These are phyloP conservation scores for Arthrobotrys entomopaga DNA, from an alignment of 2,329 filamentous ascomycete species.

Conservation along the genomic window DNA sequence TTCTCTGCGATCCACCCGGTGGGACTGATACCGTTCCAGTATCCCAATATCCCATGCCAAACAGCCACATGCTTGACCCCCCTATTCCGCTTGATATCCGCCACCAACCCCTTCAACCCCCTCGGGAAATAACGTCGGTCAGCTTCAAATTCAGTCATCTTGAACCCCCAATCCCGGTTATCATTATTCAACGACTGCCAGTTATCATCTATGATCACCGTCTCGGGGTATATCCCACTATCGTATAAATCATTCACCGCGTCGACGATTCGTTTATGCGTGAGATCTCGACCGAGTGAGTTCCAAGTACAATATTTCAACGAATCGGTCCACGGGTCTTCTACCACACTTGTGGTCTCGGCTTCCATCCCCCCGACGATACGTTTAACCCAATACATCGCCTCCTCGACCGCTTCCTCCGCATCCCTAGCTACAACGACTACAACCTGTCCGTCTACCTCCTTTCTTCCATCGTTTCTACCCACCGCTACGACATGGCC, in stretches of 20 bases:
- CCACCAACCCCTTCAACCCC: conserved; percentile 78
- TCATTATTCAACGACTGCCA: conserved; percentile 80
- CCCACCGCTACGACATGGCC: conserved; percentile 37
- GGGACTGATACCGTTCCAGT: conserved; percentile 89
- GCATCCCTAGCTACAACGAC: conserved; percentile 31
- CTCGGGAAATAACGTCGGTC: conserved; percentile 80
- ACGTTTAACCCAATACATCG: conserved; percentile 39
- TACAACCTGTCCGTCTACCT: conserved; percentile 27
- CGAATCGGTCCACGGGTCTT: conserved; percentile 69
- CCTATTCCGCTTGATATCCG: conserved; percentile 75
- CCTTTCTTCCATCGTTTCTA: conserved; percentile 29
- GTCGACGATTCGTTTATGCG: conserved; percentile 78
- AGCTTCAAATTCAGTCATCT: conserved; percentile 87
- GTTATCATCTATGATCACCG: conserved; percentile 94
- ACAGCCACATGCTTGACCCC: conserved; percentile 86
- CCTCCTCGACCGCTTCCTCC: conserved; percentile 41
- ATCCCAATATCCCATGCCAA: conserved; percentile 90
- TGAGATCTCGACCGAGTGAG: conserved; percentile 82
- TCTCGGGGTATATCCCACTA: conserved; percentile 79
- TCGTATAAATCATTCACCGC: conserved; percentile 77
- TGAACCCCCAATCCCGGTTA: conserved; percentile 65
- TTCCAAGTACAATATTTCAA: conserved; percentile 98
- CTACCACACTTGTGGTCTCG: background rate
- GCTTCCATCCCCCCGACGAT: conserved; percentile 4
- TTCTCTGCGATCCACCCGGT: conserved; percentile 76